phyloP scores from a whole-genome alignment of 2,329 filamentous ascomycete genomes.

The Aspergillus ibericus region DNA sequence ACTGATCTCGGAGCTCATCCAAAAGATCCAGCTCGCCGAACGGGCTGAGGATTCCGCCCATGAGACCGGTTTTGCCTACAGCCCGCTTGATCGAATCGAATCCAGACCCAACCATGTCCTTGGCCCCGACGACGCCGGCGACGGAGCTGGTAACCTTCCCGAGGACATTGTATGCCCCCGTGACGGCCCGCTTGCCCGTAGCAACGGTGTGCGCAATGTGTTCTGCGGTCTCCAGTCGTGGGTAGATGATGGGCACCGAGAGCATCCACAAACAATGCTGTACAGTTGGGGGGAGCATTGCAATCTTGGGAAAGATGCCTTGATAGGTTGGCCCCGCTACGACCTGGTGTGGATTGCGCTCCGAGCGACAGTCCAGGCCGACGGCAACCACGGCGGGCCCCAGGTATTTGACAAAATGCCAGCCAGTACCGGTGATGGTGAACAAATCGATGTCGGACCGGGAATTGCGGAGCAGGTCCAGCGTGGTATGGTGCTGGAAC shows the following conservation, averaged over 20 bases:
- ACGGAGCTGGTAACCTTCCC: constrained; percentile 95
- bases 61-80: constrained; percentile 89
- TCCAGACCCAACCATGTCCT: constrained; percentile 85
- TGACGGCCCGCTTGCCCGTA: constrained; percentile 94
- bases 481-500: constrained; percentile 96
- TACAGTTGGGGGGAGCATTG: constrained; percentile 83
- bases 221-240: constrained; percentile 86
- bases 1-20: constrained; percentile 92
- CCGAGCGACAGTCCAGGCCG: constrained; percentile 87
- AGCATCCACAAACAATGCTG: constrained; percentile 98
- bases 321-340: constrained; percentile 97
- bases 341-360: constrained; percentile 85
- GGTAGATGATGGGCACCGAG: constrained; percentile 86
- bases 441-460: constrained; percentile 88
- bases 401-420: constrained; percentile 97
- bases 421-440: constrained; percentile 93
- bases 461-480: constrained; percentile 88
- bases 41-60: constrained; percentile 92
- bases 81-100: constrained; percentile 96
- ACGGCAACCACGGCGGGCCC: constrained; percentile 88
- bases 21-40: constrained; percentile 95
- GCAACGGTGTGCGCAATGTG: constrained; percentile 87
- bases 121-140: constrained; percentile 91
- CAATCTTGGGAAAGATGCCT: constrained; percentile 93
- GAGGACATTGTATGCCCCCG: constrained; percentile 91